phyloP scores from a whole-genome alignment of 371 early-diverging fungal species.

The Zychaea mexicana region DNA sequence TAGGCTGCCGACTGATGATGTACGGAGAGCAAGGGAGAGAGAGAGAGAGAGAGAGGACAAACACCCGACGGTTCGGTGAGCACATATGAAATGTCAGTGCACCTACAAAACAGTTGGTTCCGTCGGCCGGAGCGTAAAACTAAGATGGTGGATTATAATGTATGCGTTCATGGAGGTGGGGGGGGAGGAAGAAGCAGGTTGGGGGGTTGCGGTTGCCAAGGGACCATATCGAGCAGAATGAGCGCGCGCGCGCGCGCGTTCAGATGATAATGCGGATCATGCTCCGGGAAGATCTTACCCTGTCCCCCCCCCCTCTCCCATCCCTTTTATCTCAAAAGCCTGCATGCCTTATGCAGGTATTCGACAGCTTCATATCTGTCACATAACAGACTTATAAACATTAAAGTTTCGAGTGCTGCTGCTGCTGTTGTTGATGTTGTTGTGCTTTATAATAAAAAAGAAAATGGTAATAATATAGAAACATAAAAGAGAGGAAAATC shows the following conservation, averaged over 20 bases:
- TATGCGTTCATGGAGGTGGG: too few relatives aligned
- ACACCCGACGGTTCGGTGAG: not conserved
- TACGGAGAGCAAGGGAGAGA: not conserved
- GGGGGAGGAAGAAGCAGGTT: not conserved
- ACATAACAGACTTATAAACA: not conserved
- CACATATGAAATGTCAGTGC: conserved; percentile 7
- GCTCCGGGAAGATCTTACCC: not conserved
- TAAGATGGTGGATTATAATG: too few relatives aligned
- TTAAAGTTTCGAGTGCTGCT: too few relatives aligned
- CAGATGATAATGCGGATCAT: conserved; percentile 7
- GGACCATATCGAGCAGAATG: not conserved
- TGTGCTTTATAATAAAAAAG: too few relatives aligned
- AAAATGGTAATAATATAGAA: not conserved
- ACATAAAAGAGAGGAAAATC: not conserved
- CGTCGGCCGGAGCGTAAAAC: not conserved
- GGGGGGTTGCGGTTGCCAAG: too few relatives aligned
- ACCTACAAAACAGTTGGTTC: conserved; percentile 6
- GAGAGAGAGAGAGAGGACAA: not conserved
- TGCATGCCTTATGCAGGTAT: conserved; percentile 3
- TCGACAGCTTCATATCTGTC: not conserved
- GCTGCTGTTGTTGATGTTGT: too few relatives aligned
- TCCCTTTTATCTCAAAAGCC: not conserved
- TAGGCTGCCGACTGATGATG: too few relatives aligned
- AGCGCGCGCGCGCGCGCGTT: not conserved
- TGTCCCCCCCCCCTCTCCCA: not conserved